Evolutionary conservation across 345 rosid species (phyloP).

Genomic region (Eucalyptus erythrocorys): DNA sequence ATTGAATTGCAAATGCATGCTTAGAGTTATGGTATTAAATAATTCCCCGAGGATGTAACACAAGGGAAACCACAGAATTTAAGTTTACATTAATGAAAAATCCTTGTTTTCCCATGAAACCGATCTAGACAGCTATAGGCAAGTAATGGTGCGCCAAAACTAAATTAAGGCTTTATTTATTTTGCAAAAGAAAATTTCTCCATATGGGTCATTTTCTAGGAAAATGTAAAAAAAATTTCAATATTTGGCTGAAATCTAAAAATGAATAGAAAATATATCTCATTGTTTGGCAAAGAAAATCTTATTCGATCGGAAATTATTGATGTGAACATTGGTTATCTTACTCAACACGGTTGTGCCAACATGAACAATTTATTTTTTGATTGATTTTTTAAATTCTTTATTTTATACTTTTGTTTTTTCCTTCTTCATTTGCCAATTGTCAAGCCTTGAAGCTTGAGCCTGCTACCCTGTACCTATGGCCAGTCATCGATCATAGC

Average conservation of each 20-base stretch:
- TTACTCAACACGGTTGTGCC: accelerated
- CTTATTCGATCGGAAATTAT: too few species aligned
- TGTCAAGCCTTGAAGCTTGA: neutral
- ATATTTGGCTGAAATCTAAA: neutral
- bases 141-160: neutral
- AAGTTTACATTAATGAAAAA: neutral
- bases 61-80: neutral
- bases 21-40: neutral
- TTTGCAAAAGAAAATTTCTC: too few species aligned
- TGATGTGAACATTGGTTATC: accelerated
- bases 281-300: neutral
- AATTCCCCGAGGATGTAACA: neutral
- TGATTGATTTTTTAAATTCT: too few species aligned
- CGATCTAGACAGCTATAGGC: neutral
- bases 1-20: neutral
- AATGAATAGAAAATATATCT: neutral
- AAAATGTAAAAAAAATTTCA: too few species aligned
- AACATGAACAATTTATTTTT: too few species aligned
- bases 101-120: neutral
- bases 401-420: too few species aligned
- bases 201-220: neutral
- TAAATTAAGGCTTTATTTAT: neutral
- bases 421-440: too few species aligned
- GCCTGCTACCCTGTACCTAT: neutral
- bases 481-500: accelerated